phyloP scores from a whole-genome alignment of 228 moss, liverwort and hornwort species.

The Sphagnum magellanicum region DNA sequence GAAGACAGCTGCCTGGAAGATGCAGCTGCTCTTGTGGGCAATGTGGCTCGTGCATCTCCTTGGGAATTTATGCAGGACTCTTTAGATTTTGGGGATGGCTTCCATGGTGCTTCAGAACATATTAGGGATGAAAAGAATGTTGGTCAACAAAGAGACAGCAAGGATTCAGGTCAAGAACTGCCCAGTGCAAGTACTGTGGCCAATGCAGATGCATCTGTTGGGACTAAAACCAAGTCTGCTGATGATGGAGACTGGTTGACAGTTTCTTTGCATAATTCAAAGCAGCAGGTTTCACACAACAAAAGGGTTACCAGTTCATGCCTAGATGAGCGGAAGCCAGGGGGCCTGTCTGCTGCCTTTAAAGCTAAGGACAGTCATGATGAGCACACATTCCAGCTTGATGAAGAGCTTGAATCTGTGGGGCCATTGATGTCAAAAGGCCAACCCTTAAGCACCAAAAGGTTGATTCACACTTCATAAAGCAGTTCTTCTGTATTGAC shows the following conservation, averaged over 20 bases:
- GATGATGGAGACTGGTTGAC: conserved; percentile 39
- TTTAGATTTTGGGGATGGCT: no score
- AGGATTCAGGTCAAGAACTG: no score
- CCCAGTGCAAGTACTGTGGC: no score
- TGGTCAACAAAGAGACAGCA: no score
- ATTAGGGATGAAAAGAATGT: no score
- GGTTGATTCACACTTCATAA: background rate
- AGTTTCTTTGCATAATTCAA: conserved; percentile 12
- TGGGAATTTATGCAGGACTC: no score
- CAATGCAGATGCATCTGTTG: no score
- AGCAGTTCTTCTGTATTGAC: no score
- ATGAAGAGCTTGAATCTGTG: conserved; percentile 48
- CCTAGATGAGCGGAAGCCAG: conserved; percentile 21
- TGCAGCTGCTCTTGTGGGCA: conserved; percentile 14
- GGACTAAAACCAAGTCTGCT: conserved; percentile 15
- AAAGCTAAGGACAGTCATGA: conserved; percentile 16
- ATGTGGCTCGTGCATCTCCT: conserved; percentile 10
- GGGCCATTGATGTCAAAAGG: background rate
- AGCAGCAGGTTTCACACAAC: conserved; percentile 15
- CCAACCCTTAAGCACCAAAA: background rate
- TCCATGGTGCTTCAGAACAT: no score
- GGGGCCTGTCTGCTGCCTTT: conserved; percentile 39
- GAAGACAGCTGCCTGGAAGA: conserved; percentile 8
- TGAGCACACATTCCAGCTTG: conserved; percentile 43
- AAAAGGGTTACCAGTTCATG: conserved; percentile 22